Percentiles rank a stretch among this genome's conserved stretches.
Evolutionary conservation across 2,329 filamentous ascomycete species (phyloP).

Genomic region (Cladorrhinum sp.): DNA sequence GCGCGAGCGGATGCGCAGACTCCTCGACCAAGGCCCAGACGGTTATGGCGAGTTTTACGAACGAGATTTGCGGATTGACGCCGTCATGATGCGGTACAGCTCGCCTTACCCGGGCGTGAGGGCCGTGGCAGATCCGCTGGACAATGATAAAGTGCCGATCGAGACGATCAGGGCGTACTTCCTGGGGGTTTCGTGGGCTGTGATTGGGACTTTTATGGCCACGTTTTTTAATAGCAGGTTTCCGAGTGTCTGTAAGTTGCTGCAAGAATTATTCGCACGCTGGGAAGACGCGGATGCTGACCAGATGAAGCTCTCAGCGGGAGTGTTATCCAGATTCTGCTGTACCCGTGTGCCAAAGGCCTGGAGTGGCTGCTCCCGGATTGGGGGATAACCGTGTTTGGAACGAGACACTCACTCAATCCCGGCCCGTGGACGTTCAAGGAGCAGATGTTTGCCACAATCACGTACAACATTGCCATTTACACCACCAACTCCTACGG

Average conservation of each 20-base stretch:
- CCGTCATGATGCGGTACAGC: conserved; percentile 39
- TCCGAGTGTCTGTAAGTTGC: conserved; percentile 35
- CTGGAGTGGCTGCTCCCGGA: conserved; percentile 44
- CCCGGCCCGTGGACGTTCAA: conserved; percentile 43
- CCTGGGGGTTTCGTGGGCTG: conserved; percentile 39
- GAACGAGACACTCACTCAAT: conserved; percentile 39
- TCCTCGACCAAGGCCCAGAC: conserved; percentile 37
- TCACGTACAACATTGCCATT: conserved; percentile 38
- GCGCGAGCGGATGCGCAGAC: conserved; percentile 39
- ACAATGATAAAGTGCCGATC: conserved; percentile 36
- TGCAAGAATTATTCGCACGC: background rate
- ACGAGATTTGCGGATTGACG: conserved; percentile 40
- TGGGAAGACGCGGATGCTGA: background rate
- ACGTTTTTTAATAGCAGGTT: conserved; percentile 42
- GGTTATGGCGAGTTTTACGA: conserved; percentile 41
- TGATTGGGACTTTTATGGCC: conserved; percentile 39
- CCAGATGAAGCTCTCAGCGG: conserved; percentile 29
- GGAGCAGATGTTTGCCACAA: conserved; percentile 43
- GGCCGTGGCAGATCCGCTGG: conserved; percentile 37
- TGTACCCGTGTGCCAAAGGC: conserved; percentile 45
- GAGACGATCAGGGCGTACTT: conserved; percentile 44
- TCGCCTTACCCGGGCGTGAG: conserved; percentile 43
- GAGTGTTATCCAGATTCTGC: conserved; percentile 43
- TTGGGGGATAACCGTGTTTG: conserved; percentile 42
- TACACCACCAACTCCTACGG: conserved; percentile 36